Conservation (phyloP, 1,284 basidiomycete genomes). For the Taiwanofungus camphoratus region DNA sequence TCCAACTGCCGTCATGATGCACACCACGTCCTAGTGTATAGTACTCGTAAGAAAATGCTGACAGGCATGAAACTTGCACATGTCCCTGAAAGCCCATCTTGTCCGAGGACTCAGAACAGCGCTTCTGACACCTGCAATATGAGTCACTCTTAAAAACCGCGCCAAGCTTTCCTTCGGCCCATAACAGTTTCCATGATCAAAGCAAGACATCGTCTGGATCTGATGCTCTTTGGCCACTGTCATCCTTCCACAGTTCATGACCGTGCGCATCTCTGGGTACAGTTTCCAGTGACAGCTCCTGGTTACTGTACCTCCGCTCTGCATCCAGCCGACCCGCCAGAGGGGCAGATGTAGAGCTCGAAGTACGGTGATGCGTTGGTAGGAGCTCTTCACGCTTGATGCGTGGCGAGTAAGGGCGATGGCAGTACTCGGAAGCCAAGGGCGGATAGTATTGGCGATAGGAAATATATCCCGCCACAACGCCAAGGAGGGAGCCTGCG, state of each 20-base stretch:
- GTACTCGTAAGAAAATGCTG: no score
- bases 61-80: no score
- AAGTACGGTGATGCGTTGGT: slow-evolving; percentile 34
- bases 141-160: no score
- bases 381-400: slow-evolving; percentile 37
- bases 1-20: no score
- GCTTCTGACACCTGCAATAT: no score
- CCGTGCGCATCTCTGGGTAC: slow-evolving; percentile 8
- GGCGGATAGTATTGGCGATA: slow-evolving; percentile 81
- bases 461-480: slow-evolving; percentile 67
- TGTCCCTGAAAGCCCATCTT: no score
- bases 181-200: no score
- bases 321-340: no score
- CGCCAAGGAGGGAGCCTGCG: slow-evolving; percentile 74
- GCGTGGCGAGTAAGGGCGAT: slow-evolving; percentile 75
- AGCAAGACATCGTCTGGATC: background rate
- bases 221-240: background rate
- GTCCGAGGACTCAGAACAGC: no score
- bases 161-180: no score
- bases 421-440: slow-evolving; percentile 52
- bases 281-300: slow-evolving; percentile 5
- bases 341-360: background rate
- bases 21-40: no score
- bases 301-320: background rate
- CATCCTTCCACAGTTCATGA: slow-evolving; percentile 7